These are phyloP conservation scores for Fusarium oligoseptatum DNA, from an alignment of 2,329 filamentous ascomycete species.

Conservation along the genomic window DNA sequence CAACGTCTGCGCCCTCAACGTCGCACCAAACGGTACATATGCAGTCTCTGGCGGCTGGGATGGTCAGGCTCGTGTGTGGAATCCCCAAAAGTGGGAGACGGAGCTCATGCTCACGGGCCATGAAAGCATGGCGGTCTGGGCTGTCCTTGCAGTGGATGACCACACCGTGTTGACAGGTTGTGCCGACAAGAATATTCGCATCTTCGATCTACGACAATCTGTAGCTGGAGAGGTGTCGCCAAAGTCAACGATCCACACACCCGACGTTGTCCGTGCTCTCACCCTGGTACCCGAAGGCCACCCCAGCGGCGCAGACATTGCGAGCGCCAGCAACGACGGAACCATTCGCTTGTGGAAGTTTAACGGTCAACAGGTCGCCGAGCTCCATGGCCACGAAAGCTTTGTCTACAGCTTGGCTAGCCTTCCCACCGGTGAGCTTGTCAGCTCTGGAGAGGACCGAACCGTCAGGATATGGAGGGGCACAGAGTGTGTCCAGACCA, in stretches of 20 bases:
- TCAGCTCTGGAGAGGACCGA: slow-evolving; percentile 94
- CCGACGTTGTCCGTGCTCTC: slow-evolving; percentile 89
- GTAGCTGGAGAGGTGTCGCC: slow-evolving; percentile 68
- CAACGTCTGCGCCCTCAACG: slow-evolving; percentile 90
- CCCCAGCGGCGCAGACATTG: slow-evolving; percentile 89
- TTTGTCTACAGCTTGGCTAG: slow-evolving; percentile 91
- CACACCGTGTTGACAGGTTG: slow-evolving; percentile 90
- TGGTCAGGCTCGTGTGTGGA: slow-evolving; percentile 87
- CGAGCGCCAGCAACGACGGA: slow-evolving; percentile 93
- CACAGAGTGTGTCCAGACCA: slow-evolving; percentile 88
- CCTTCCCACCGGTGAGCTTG: slow-evolving; percentile 86
- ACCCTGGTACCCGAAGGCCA: slow-evolving; percentile 83
- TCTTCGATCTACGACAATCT: slow-evolving; percentile 79
- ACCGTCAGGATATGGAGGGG: slow-evolving; percentile 91
- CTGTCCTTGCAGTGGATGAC: slow-evolving; percentile 86
- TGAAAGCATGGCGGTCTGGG: slow-evolving; percentile 84
- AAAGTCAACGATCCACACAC: slow-evolving; percentile 70
- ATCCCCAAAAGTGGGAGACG: slow-evolving; percentile 85
- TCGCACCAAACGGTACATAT: slow-evolving; percentile 77
- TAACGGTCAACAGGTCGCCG: slow-evolving; percentile 79
- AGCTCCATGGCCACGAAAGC: slow-evolving; percentile 89
- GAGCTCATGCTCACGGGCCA: slow-evolving; percentile 80
- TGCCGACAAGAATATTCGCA: slow-evolving; percentile 88
- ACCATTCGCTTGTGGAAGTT: slow-evolving; percentile 89
- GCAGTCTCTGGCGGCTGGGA: slow-evolving; percentile 97